Evolutionary conservation across 2,329 filamentous ascomycete species (phyloP).

Genomic region (Parafenestella ontariensis): DNA sequence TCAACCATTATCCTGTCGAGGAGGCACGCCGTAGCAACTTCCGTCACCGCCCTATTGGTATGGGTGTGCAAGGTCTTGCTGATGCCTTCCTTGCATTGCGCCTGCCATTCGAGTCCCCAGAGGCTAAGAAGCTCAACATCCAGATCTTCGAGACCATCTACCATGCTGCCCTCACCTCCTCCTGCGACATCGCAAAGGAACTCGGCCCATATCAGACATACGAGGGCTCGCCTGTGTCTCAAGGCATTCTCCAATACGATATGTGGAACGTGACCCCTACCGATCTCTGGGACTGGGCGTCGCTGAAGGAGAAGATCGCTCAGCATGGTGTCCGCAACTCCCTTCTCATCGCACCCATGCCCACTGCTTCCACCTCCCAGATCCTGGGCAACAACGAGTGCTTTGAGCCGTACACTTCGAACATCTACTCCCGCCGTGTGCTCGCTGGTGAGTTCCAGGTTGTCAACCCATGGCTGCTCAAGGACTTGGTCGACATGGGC

Average conservation of each 20-base stretch:
- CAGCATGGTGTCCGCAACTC: conserved; percentile 95
- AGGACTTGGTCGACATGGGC: conserved; percentile 96
- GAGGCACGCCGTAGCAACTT: conserved; percentile 97
- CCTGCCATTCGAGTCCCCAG: conserved; percentile 94
- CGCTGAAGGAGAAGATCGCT: conserved; percentile 88
- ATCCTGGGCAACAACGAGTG: conserved; percentile 99
- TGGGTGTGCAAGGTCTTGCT: conserved; percentile 96
- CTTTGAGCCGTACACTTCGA: conserved; percentile 99
- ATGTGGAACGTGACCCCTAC: conserved; percentile 97
- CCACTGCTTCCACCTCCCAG: conserved; percentile 95
- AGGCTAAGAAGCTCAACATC: conserved; percentile 92
- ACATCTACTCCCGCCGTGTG: conserved; percentile 99
- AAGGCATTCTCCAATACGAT: conserved; percentile 96
- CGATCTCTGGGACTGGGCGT: conserved; percentile 95
- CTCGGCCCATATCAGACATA: conserved; percentile 89
- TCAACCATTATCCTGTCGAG: conserved; percentile 97
- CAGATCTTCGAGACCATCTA: conserved; percentile 99
- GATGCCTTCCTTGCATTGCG: conserved; percentile 97
- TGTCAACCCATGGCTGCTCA: conserved; percentile 97
- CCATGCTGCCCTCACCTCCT: conserved; percentile 90
- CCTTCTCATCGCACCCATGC: conserved; percentile 94
- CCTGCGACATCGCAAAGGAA: conserved; percentile 82
- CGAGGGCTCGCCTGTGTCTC: conserved; percentile 89
- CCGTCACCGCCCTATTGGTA: conserved; percentile 92
- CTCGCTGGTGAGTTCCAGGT: conserved; percentile 99